Evolutionary conservation across 1,139 yeast species (phyloP).

Genomic region (Yamadazyma dushanensis): DNA sequence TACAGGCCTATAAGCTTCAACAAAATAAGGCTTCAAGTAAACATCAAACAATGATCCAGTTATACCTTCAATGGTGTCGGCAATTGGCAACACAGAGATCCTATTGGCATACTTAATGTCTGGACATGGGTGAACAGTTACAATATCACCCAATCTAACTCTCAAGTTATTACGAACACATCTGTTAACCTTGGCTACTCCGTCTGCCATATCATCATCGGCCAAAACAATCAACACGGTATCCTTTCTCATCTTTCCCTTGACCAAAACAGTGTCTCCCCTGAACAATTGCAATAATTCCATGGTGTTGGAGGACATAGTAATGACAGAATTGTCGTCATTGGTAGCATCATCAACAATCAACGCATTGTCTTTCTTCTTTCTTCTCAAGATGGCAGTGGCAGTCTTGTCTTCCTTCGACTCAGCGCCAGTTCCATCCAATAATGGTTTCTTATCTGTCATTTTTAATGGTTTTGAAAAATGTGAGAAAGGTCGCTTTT

Average conservation of each 20-base stretch:
- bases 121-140: constrained; percentile 93
- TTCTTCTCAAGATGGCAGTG: constrained; percentile 93
- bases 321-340: constrained; percentile 95
- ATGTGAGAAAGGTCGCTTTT: too few relatives aligned
- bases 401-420: constrained; percentile 82
- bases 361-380: constrained; percentile 95
- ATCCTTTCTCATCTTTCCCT: constrained; percentile 97
- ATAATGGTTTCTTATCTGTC: constrained; percentile 35
- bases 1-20: constrained; percentile 98
- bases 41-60: constrained; percentile 98
- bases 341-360: constrained; percentile 96
- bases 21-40: constrained; percentile 95
- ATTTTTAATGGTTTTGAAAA: too few relatives aligned
- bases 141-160: constrained; percentile 89
- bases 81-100: constrained; percentile 94
- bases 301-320: constrained; percentile 94
- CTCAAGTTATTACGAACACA: constrained; percentile 94
- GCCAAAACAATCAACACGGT: constrained; percentile 96
- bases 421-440: constrained; percentile 48
- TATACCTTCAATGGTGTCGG: constrained; percentile 97
- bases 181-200: constrained; percentile 90
- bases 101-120: constrained; percentile 94
- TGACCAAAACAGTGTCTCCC: constrained; percentile 95
- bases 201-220: constrained; percentile 96
- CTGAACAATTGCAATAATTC: constrained; percentile 92